These are phyloP conservation scores for Neonectria coccinea DNA, from an alignment of 2,329 filamentous ascomycete genomes.

Conservation along the genomic window DNA sequence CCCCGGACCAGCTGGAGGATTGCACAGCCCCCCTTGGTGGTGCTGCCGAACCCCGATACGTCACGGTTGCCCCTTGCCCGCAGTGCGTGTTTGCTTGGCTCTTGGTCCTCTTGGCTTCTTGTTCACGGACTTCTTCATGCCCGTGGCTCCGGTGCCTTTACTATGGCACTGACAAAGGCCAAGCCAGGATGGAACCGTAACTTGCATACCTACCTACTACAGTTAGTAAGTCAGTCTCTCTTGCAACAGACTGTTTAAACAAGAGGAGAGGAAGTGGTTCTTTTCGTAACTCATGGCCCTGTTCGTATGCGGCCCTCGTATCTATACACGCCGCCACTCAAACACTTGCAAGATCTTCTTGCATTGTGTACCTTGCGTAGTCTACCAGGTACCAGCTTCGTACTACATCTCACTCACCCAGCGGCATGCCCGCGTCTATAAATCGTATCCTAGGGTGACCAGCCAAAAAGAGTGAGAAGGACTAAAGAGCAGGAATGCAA, in stretches of 20 bases:
- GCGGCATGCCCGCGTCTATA: conserved; percentile 11
- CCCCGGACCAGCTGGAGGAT: conserved; percentile 7
- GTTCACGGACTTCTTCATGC: conserved; percentile 3
- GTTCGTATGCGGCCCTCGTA: not conserved
- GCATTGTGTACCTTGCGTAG: not conserved
- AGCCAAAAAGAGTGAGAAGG: not conserved
- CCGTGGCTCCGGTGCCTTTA: conserved; percentile 3
- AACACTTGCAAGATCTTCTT: not conserved
- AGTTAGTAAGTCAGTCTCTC: not conserved
- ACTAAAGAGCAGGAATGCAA: conserved; percentile 13
- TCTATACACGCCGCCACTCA: not conserved
- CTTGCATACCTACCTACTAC: not conserved
- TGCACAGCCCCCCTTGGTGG: conserved; percentile 32
- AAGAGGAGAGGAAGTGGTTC: not conserved
- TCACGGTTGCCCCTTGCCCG: conserved; percentile 14
- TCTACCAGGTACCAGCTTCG: not conserved
- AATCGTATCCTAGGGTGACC: not conserved
- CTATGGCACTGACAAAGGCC: conserved; percentile 2
- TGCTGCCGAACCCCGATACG: conserved; percentile 26
- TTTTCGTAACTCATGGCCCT: conserved; percentile 3
- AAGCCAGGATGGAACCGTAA: conserved; percentile 2
- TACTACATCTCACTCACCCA: not conserved
- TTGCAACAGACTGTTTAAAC: not conserved
- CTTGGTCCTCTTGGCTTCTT: not conserved
- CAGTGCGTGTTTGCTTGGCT: not conserved